phyloP scores from a whole-genome alignment of 2,329 filamentous ascomycete species.

The Monosporascus cannonballus region DNA sequence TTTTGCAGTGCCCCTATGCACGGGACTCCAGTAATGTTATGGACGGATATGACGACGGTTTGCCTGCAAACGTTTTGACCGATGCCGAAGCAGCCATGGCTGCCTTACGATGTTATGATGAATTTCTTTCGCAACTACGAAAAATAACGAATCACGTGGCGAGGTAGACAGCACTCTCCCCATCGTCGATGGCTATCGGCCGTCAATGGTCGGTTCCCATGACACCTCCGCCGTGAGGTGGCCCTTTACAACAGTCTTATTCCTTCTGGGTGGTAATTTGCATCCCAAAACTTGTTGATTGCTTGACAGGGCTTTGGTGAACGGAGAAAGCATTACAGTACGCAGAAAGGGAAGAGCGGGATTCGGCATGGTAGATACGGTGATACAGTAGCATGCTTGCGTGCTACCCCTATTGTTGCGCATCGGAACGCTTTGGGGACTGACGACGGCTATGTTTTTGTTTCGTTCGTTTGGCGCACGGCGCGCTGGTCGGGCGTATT shows the following conservation, averaged over 20 bases:
- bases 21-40: slow-evolving; percentile 10
- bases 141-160: neutral
- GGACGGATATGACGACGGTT: slow-evolving; percentile 8
- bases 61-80: slow-evolving; percentile 7
- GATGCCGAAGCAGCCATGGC: slow-evolving; percentile 1
- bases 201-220: too few relatives aligned
- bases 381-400: too few relatives aligned
- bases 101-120: neutral
- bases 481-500: neutral
- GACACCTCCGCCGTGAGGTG: too few relatives aligned
- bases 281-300: neutral
- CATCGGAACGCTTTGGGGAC: neutral
- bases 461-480: neutral
- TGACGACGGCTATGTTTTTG: neutral
- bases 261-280: neutral
- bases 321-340: neutral
- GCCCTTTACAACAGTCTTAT: neutral
- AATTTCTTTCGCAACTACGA: neutral
- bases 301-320: too few relatives aligned
- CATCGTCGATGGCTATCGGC: too few relatives aligned
- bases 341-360: neutral
- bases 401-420: too few relatives aligned
- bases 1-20: slow-evolving; percentile 12
- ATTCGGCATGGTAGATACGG: too few relatives aligned
- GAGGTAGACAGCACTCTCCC: slow-evolving; percentile 5